Base-by-base conservation (phyloP, 2,329 filamentous ascomycete genomes). In the Gnomoniopsis smithogilvyi region DNA sequence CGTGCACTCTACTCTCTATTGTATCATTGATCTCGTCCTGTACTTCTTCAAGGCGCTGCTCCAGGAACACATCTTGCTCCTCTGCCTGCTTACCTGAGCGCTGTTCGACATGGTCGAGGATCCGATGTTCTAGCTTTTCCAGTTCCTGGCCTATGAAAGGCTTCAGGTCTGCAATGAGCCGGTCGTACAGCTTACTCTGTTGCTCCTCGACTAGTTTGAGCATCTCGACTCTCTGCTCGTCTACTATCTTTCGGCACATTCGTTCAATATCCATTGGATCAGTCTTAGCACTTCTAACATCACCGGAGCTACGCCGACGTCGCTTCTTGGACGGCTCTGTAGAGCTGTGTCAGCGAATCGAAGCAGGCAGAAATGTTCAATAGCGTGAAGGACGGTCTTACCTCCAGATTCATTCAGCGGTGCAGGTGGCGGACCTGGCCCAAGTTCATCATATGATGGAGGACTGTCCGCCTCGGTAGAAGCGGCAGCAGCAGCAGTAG, bases 391-490 rank as follows among this genome's bases (percentile, higher is more conserved):
- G 17, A 33, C 11, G 3, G 6, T 43, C 14, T 21, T 41, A 26
- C 22, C 8, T 1, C 10, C 6, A n/a, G 38, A 22, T 12, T 7
- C 2, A 22, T 22, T 33, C 14, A 15, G 6, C 30, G 56, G 50
- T 12, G 56, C 43, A 30, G 34, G 21, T 14, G 56, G 56, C 34
- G 56, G 56, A 34, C 45, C 41, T 22, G 56, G 56, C n/a, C 41
- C 56, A 10, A 54, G 50, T 33, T 58, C 56, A 54, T 54, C 45
- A 17, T 58, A 58, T 2, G 56, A 54, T 17, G 56, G 56, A 11
- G 45, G 56, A 1, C 47, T 21, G 1, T n/a, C n/a, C 41, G 17
- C 7, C 41, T 17, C n/a, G 3, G 41, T 19, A 19, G 41, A 19
- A n/a, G 41, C 10, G 41, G 41, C 41, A 45, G 4, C 17, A 45